Evolutionary conservation across 1,284 basidiomycete species (phyloP).

Genomic region (Heterobasidion parviporum): DNA sequence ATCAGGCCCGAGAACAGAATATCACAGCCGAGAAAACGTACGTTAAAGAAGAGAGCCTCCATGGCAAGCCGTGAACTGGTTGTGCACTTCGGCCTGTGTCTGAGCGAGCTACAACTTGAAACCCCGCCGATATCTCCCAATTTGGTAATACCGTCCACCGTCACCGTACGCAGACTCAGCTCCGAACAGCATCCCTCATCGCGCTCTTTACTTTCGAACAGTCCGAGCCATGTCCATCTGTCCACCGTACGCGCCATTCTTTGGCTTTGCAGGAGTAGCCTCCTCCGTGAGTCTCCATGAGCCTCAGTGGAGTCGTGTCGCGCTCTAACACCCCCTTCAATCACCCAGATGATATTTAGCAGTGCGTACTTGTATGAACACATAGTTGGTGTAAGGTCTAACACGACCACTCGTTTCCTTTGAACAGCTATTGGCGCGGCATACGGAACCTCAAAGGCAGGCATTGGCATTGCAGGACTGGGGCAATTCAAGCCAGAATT

Average conservation of each 20-base stretch:
- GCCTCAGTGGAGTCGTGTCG: background rate
- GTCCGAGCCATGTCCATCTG: slow-evolving; percentile 33
- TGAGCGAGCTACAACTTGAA: no score
- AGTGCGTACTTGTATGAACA: slow-evolving; percentile 41
- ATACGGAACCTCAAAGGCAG: slow-evolving; percentile 95
- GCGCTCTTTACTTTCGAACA: no score
- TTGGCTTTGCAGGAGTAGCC: slow-evolving; percentile 78
- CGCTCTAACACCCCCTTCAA: slow-evolving; percentile 6
- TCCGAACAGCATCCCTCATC: no score
- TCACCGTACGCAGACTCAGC: no score
- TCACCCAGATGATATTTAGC: slow-evolving; percentile 74
- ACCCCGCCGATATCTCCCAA: no score
- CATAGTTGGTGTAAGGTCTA: slow-evolving; percentile 2
- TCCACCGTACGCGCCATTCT: slow-evolving; percentile 80
- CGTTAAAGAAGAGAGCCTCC: slow-evolving; percentile 87
- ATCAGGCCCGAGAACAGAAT: slow-evolving; percentile 13
- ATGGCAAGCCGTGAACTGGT: slow-evolving; percentile 27
- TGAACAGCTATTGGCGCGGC: slow-evolving; percentile 82
- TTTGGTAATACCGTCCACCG: no score
- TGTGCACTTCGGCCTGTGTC: no score
- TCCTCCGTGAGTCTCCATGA: slow-evolving; percentile 52
- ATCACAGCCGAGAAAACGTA: slow-evolving; percentile 26
- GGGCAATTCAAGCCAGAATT: slow-evolving; percentile 93
- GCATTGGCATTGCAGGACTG: slow-evolving; percentile 95
- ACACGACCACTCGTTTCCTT: background rate